Base-by-base conservation (phyloP, 805 yeast genomes). In the Metschnikowia lochheadii region DNA sequence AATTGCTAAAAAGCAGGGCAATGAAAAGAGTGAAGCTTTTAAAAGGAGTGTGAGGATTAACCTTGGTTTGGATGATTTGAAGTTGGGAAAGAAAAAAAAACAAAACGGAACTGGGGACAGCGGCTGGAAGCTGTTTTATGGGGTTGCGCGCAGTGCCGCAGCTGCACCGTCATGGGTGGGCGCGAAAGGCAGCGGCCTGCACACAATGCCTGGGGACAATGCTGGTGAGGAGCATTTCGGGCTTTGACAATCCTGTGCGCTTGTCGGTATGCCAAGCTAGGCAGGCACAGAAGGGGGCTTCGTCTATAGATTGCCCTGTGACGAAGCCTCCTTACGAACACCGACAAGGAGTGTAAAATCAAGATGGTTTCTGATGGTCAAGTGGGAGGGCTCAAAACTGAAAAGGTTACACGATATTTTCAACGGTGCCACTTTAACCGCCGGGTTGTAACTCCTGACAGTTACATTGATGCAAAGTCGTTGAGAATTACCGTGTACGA, bases 1-100 rank as follows among this genome's bases (percentile, higher is more conserved):
- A 42, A 42, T 42, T 42, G 45, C 45, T 42, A 20, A 29, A 42
- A 11, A 42, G 45, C 45, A 42, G 45, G 45, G 13, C 45, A 42
- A 42, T 42, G 45, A 42, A 32, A 33, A 41, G 29, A 41, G 11
- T 20, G 18, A 33, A 20, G 14, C 14, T 14, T 33, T n/a, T 5
- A 13, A 33, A 42, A 42, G 45, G 45, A 42, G 45, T 42, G 45
- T 42, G 37, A 32, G 45, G 45, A 33, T 32, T n/a, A 20, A 42
- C 38, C 45, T 23, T 10, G 15, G 37, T 21, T 14, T 14, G 21
- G 21, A 10, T 2, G 45, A 42, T 33, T 40, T 42, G 29, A 33
- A 42, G 44, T 31, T 41, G 38, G 11, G 20, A 21, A 20, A 15
- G 31, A 33, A 33, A 42, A 42, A 26, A 26, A 8, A 3, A 10